A percentile compares a stretch with the other conserved stretches of the same genome.
Conservation (phyloP, 257 asterid species). For the Osmanthus fragrans region DNA sequence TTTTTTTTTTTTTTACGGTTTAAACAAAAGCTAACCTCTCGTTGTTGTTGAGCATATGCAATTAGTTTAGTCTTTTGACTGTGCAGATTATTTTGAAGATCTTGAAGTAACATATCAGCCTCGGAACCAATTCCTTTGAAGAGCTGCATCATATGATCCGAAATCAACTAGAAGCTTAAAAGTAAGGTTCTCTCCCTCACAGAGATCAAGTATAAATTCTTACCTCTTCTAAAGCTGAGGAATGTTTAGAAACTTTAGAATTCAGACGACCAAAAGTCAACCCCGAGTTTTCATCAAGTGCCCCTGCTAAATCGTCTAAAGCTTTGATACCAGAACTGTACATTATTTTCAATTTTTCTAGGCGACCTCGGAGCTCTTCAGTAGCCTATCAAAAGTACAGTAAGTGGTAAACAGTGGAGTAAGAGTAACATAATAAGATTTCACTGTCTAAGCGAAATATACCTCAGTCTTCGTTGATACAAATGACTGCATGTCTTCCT, state of each 20-base stretch:
- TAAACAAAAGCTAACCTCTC: slow-evolving; percentile 48
- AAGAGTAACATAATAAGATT: slow-evolving; percentile 20
- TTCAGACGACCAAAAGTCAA: slow-evolving; percentile 69
- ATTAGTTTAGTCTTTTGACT: slow-evolving; percentile 71
- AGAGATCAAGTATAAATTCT: slow-evolving; percentile 28
- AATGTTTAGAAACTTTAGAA: slow-evolving; percentile 85
- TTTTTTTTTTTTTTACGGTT: neutral
- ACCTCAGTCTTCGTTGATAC: slow-evolving; percentile 89
- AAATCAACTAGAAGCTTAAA: slow-evolving; percentile 28
- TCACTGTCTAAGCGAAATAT: slow-evolving; percentile 10
- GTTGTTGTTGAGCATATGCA: slow-evolving; percentile 77
- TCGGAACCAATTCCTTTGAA: slow-evolving; percentile 71
- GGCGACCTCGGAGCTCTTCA: slow-evolving; percentile 70
- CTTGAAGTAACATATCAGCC: slow-evolving; percentile 79
- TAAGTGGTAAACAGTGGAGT: slow-evolving; percentile 5
- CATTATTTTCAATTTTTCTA: slow-evolving; percentile 69
- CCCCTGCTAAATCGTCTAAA: slow-evolving; percentile 77
- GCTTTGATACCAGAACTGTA: slow-evolving; percentile 79
- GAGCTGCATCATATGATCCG: slow-evolving; percentile 52
- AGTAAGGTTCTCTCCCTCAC: slow-evolving; percentile 7
- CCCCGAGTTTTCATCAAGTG: slow-evolving; percentile 67
- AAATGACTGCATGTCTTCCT: slow-evolving; percentile 93
- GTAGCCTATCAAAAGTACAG: slow-evolving; percentile 62
- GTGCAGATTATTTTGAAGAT: slow-evolving; percentile 81
- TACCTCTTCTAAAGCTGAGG: slow-evolving; percentile 80